Conservation (phyloP, 768 basidiomycete genomes). For the Lenzites betulinus region DNA sequence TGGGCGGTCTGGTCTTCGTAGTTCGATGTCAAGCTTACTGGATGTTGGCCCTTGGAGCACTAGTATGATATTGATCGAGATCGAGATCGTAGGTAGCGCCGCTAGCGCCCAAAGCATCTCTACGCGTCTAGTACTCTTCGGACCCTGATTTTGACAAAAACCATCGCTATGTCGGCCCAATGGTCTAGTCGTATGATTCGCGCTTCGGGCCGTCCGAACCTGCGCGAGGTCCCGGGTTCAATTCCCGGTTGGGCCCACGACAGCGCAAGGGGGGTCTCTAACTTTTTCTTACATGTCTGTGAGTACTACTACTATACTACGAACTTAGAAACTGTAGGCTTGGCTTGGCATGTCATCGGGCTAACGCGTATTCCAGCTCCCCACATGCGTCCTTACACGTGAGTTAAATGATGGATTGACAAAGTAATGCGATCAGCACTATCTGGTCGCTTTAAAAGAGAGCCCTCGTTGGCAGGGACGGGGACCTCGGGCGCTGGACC, state of each 20-base stretch:
- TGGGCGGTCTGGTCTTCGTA: neutral
- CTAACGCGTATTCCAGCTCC: too few species aligned
- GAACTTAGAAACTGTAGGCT: neutral
- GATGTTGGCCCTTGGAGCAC: too few species aligned
- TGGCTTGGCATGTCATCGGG: neutral
- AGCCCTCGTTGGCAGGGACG: neutral
- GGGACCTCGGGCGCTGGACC: neutral
- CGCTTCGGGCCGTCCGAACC: slow-evolving; percentile 4
- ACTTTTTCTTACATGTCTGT: neutral
- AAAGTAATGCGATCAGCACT: too few species aligned
- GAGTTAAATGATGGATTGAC: too few species aligned
- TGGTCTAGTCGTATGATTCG: slow-evolving; percentile 18
- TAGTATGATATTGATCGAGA: too few species aligned
- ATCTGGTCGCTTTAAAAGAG: too few species aligned
- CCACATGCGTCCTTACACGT: too few species aligned
- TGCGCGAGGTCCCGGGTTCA: slow-evolving; percentile 18
- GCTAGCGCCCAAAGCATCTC: too few species aligned
- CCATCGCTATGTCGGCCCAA: slow-evolving; percentile 1
- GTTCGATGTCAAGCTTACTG: too few species aligned
- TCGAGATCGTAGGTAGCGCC: too few species aligned
- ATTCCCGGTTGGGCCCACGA: slow-evolving; percentile 13
- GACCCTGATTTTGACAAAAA: neutral
- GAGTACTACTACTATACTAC: too few species aligned
- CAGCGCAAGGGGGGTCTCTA: too few species aligned
- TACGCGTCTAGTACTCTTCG: neutral